These are phyloP conservation scores for Panicum hallii DNA, from an alignment of 202 grass and related monocot genomes.

Conservation along the genomic window DNA sequence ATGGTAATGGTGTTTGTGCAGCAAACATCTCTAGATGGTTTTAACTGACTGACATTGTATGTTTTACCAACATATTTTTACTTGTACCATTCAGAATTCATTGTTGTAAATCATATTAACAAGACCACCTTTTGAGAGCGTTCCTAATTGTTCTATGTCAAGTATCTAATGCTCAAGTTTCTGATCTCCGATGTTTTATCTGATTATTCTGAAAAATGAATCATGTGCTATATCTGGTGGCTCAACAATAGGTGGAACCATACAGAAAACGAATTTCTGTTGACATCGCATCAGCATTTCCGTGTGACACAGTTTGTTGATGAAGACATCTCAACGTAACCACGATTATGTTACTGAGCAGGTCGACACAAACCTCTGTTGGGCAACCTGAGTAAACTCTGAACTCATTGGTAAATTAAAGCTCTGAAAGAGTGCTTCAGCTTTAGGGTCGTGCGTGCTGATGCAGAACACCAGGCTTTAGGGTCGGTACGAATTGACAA, in stretches of 20 bases:
- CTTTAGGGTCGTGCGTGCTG: slow-evolving; percentile 9
- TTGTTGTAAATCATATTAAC: slow-evolving; percentile 17
- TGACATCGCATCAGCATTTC: not conserved
- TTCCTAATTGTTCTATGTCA: not conserved
- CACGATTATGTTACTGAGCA: not conserved
- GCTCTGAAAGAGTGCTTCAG: not conserved
- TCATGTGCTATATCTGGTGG: not conserved
- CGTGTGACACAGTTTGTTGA: not conserved
- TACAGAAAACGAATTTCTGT: not conserved
- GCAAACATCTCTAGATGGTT: slow-evolving; percentile 7
- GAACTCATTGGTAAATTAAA: slow-evolving; percentile 25
- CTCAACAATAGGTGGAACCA: not conserved
- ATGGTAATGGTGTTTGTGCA: slow-evolving; percentile 6
- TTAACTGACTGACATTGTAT: not conserved
- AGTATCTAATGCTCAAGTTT: not conserved
- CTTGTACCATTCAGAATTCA: slow-evolving; percentile 7
- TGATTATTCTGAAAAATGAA: not conserved
- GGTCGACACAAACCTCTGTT: not conserved
- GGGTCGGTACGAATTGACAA: too few species aligned
- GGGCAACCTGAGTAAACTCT: not conserved
- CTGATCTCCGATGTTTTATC: not conserved
- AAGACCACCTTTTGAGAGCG: not conserved
- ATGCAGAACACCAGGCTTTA: not conserved
- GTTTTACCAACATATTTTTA: not conserved
- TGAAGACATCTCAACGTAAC: not conserved